Evolutionary conservation across 257 asterid genomes (phyloP), one percentile per base, ranked within the genome.

Genomic region (Avicennia marina): DNA sequence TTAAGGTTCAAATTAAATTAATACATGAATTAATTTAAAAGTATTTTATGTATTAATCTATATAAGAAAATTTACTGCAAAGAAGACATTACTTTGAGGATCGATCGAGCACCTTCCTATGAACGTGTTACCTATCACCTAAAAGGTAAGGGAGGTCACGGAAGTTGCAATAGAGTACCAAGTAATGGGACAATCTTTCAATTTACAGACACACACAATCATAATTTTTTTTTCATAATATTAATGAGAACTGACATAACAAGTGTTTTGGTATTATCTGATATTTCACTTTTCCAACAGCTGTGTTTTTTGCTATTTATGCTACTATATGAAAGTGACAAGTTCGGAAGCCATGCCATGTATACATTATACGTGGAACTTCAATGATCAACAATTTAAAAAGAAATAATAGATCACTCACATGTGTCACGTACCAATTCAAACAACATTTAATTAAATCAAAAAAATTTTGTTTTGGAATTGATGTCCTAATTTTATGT

Each of bases 321-420:
- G n/a, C n/a, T n/a, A n/a, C n/a, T n/a, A n/a, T n/a, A n/a, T 25
- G 72, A 67, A 44, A 52, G 53, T 67, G 72, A 67, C 48, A 2
- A 56, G 9, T 46, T 56, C 9, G 41, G 29, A 41, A 48, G 44
- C n/a, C n/a, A n/a, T n/a, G n/a, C n/a, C n/a, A n/a, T n/a, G n/a
- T n/a, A 15, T 27, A 21, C 39, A 57, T 16, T 3, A 25, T 66
- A 58, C 65, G 72, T 58, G 55, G 46, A 40, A 7, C 1, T 40
- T 6, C 65, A 66, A 65, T 66, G 29, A 57, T 49, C 31, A 19
- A 21, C n/a, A n/a, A n/a, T n/a, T n/a, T n/a, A 55, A 42, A 44
- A 39, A 17, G 58, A 17, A 56, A 53, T 29, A 46, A 57, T 45
- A 56, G 29, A 51, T 58, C 11, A 7, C 64, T 21, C 44, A 24